Conservation (phyloP, 2,329 filamentous ascomycete genomes). For the Dactylellina parvicollis region DNA sequence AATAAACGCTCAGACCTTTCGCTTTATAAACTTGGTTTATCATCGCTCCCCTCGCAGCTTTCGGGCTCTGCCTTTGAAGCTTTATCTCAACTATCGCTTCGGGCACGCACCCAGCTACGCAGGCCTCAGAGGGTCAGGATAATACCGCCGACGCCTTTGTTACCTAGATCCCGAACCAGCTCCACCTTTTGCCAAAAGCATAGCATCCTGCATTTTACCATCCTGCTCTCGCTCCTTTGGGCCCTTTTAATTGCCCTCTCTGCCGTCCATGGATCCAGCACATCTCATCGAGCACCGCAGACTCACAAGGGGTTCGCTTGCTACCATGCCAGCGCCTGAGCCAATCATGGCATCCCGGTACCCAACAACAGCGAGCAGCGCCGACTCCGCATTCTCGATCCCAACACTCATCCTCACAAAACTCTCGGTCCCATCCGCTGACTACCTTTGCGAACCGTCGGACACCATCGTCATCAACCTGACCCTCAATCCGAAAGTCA, state of each 20-base stretch:
- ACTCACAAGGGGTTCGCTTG: slow-evolving; percentile 29
- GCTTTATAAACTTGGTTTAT: slow-evolving; percentile 16
- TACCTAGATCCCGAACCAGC: slow-evolving; percentile 23
- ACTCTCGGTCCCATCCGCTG: slow-evolving; percentile 34
- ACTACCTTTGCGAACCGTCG: slow-evolving; percentile 35
- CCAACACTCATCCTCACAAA: slow-evolving; percentile 51
- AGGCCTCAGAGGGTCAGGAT: background rate
- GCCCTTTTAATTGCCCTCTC: background rate
- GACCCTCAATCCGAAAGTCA: slow-evolving; percentile 30
- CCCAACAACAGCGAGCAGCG: slow-evolving; percentile 26
- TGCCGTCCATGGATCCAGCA: background rate
- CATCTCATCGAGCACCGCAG: slow-evolving; percentile 26
- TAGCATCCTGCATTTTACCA: background rate
- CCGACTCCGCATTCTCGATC: slow-evolving; percentile 16
- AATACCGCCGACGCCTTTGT: background rate
- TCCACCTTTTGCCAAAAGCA: background rate
- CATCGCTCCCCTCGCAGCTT: background rate
- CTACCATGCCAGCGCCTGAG: slow-evolving; percentile 26
- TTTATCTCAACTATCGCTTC: slow-evolving; percentile 16
- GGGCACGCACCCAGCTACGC: background rate
- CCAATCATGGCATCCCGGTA: slow-evolving; percentile 36
- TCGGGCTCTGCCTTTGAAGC: background rate
- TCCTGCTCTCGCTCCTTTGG: background rate
- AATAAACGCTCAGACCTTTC: background rate
- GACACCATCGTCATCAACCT: slow-evolving; percentile 50